Evolutionary conservation across 805 yeast genomes (phyloP).

Genomic region (Kodamaea neixiangensis): DNA sequence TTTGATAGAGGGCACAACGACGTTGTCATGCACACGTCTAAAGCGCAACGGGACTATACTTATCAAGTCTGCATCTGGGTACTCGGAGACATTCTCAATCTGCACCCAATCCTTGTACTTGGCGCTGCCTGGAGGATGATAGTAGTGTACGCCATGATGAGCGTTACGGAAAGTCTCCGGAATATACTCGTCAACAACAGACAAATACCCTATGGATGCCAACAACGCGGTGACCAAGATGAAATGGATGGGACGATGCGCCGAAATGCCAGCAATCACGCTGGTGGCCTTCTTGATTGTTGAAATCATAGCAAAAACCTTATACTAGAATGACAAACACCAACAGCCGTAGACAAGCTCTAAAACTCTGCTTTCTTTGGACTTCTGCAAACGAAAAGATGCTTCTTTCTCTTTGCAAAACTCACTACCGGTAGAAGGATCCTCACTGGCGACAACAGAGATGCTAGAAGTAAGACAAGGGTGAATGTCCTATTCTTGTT

Average conservation of each 20-base stretch:
- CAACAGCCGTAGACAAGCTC: neutral
- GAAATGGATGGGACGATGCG: conserved; percentile 84
- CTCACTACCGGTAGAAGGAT: neutral
- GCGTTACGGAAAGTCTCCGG: conserved; percentile 44
- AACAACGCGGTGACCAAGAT: conserved; percentile 69
- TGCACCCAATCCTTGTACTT: conserved; percentile 49
- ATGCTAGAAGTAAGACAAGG: neutral
- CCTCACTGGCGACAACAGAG: neutral
- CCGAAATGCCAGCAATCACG: conserved; percentile 58
- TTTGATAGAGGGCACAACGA: conserved; percentile 43
- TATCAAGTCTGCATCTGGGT: conserved; percentile 46
- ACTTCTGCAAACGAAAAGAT: neutral
- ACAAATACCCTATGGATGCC: conserved; percentile 79
- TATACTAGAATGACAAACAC: neutral
- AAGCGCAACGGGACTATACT: conserved; percentile 61
- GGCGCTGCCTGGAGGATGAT: conserved; percentile 37
- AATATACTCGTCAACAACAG: conserved; percentile 68
- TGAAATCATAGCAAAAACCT: conserved; percentile 7
- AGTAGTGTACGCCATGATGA: conserved; percentile 30
- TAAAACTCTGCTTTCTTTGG: neutral
- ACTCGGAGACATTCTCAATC: conserved; percentile 43
- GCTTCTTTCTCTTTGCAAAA: neutral
- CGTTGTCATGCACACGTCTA: conserved; percentile 43
- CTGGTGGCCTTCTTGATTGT: conserved; percentile 33
- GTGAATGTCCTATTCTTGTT: neutral